Evolutionary conservation across 495 filamentous ascomycete genomes (phyloP).

Genomic region (Xylaria nigripes): DNA sequence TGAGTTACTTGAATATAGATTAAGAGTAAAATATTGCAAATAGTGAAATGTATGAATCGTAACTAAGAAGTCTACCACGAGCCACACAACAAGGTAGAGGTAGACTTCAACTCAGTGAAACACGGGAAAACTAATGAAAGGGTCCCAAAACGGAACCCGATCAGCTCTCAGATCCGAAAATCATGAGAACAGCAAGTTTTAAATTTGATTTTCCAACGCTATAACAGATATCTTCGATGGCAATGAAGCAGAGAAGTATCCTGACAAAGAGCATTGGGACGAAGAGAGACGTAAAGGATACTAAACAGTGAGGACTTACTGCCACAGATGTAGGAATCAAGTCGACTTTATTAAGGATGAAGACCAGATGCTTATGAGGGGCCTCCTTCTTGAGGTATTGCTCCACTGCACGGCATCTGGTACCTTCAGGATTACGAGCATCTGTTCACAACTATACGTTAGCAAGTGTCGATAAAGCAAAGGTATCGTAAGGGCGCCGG

Average conservation of each 20-base stretch:
- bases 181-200: conserved; percentile 57
- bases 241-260: conserved; percentile 54
- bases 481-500: not conserved
- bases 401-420: conserved; percentile 81
- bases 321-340: conserved; percentile 87
- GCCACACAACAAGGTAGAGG: conserved; percentile 35
- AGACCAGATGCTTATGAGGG: conserved; percentile 89
- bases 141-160: conserved; percentile 77
- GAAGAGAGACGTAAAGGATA: conserved; percentile 12
- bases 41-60: conserved; percentile 79
- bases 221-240: conserved; percentile 83
- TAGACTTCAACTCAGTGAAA: conserved; percentile 80
- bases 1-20: not conserved
- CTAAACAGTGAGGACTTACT: conserved; percentile 56
- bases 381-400: conserved; percentile 91
- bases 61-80: conserved; percentile 90
- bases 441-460: conserved; percentile 34
- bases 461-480: not conserved
- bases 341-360: conserved; percentile 93
- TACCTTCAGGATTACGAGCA: conserved; percentile 83
- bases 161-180: conserved; percentile 54
- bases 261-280: conserved; percentile 84
- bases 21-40: conserved; percentile 1
- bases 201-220: conserved; percentile 82
- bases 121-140: conserved; percentile 58